Percentiles rank a stretch among this genome's conserved stretches.
Conservation (phyloP, 202 grass and related monocot species). For the Schoenoplectus triqueter region DNA sequence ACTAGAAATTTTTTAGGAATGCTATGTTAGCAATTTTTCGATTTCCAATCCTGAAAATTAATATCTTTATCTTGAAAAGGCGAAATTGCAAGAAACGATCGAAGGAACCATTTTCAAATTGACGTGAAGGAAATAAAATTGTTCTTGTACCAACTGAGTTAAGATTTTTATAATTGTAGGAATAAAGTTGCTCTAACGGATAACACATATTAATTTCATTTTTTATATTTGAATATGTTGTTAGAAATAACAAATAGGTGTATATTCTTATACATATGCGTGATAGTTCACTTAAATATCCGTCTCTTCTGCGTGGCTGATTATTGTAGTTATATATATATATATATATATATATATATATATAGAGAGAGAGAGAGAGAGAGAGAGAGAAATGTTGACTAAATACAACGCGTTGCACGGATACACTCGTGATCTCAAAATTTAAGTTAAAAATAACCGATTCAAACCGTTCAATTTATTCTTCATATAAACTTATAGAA, state of each 20-base stretch:
- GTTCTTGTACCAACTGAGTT: neutral
- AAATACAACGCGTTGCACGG: too few relatives aligned
- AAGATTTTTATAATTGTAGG: neutral
- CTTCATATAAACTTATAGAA: too few relatives aligned
- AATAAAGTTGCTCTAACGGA: neutral
- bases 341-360: too few relatives aligned
- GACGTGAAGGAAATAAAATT: neutral
- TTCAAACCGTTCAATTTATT: too few relatives aligned
- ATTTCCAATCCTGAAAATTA: neutral
- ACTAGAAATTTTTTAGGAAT: neutral
- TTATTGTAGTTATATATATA: too few relatives aligned
- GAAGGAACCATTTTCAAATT: too few relatives aligned
- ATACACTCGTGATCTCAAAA: too few relatives aligned
- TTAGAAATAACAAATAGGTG: neutral
- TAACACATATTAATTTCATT: neutral
- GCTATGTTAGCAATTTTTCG: neutral
- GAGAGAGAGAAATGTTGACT: too few relatives aligned
- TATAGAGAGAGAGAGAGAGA: too few relatives aligned
- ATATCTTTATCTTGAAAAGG: too few relatives aligned
- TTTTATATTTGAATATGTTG: neutral
- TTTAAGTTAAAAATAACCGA: too few relatives aligned
- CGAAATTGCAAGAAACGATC: neutral
- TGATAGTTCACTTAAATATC: neutral
- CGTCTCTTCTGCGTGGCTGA: neutral
- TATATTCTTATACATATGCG: neutral